Evolutionary conservation across 192 early-diverging fungal species (phyloP).

Genomic region (Piromyces finnis): DNA sequence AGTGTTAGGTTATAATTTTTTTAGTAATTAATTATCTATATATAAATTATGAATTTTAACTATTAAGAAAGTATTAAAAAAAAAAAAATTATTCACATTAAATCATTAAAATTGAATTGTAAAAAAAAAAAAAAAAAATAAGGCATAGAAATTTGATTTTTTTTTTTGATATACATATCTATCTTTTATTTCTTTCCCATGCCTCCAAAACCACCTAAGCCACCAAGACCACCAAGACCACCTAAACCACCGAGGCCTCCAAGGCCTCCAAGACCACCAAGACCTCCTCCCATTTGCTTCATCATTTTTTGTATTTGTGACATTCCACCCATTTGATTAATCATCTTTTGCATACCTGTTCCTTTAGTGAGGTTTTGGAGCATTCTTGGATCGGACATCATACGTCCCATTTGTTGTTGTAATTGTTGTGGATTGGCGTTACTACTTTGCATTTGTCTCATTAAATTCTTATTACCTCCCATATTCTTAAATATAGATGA

Average conservation of each 20-base stretch:
- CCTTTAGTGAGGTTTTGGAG: constrained; percentile 20
- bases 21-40: no score
- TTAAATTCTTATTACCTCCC: constrained; percentile 73
- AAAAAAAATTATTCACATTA: no score
- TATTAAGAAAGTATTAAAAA: no score
- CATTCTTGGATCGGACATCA: constrained; percentile 18
- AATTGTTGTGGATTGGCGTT: constrained; percentile 5
- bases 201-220: background rate
- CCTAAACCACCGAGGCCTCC: background rate
- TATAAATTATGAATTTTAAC: no score
- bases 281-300: constrained; percentile 27
- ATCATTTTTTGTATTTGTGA: constrained; percentile 43
- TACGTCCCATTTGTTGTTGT: constrained; percentile 4
- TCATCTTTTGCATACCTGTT: constrained; percentile 25
- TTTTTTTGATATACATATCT: no score
- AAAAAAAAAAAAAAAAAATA: no score
- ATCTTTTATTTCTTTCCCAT: no score
- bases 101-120: no score
- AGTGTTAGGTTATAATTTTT: no score
- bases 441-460: constrained; percentile 38
- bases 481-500: constrained; percentile 75
- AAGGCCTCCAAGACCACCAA: background rate
- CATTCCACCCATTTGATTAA: constrained; percentile 62
- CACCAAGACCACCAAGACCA: background rate
- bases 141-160: no score